Evolutionary conservation across 2,329 filamentous ascomycete species (phyloP).

Genomic region (Cercospora beticola): DNA sequence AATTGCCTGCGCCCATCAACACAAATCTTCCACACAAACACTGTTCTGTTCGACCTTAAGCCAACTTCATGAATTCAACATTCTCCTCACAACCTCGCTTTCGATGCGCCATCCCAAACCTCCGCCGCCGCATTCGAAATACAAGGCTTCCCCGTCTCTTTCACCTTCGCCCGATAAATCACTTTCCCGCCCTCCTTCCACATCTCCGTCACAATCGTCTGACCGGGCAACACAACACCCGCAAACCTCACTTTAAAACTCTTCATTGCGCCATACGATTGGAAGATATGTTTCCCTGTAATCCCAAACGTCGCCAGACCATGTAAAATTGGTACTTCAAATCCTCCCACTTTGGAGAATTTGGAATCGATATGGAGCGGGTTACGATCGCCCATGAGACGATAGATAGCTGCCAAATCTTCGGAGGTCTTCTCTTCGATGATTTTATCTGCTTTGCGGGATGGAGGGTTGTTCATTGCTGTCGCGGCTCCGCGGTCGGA

Average conservation of each 20-base stretch:
- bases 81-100: conserved; percentile 48
- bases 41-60: too few species aligned
- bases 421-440: conserved; percentile 82
- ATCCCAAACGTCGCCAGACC: conserved; percentile 93
- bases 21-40: too few species aligned
- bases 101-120: conserved; percentile 47
- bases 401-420: conserved; percentile 91
- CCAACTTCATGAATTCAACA: too few species aligned
- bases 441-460: conserved; percentile 74
- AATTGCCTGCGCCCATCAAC: too few species aligned
- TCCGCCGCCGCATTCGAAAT: conserved; percentile 79
- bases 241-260: conserved; percentile 92
- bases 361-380: conserved; percentile 92
- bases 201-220: conserved; percentile 89
- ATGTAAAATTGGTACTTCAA: conserved; percentile 90
- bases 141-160: conserved; percentile 86
- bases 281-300: conserved; percentile 85
- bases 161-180: conserved; percentile 81
- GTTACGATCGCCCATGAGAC: conserved; percentile 91
- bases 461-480: conserved; percentile 75
- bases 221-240: conserved; percentile 77
- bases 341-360: conserved; percentile 92
- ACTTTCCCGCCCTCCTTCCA: conserved; percentile 81
- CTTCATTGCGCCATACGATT: conserved; percentile 77
- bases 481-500: conserved; percentile 76